Percentiles rank a stretch among this genome's conserved stretches.
Evolutionary conservation across 768 basidiomycete genomes (phyloP).

Genomic region (Boletus pseudopeckii): DNA sequence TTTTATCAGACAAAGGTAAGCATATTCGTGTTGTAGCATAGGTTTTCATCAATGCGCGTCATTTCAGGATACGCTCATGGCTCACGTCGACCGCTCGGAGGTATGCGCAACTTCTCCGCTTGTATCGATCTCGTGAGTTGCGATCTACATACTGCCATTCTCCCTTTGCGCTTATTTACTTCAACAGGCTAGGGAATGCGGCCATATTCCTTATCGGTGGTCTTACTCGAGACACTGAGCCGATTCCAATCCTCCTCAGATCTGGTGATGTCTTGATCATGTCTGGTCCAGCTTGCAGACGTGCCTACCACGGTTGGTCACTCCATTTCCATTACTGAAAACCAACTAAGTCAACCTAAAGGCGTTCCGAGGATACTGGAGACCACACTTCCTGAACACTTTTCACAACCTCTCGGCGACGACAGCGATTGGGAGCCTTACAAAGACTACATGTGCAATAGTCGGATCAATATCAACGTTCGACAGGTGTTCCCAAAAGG

Average conservation of each 20-base stretch:
- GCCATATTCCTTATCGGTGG: conserved; percentile 90
- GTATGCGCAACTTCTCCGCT: conserved; percentile 89
- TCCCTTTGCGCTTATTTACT: neutral
- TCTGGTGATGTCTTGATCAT: conserved; percentile 93
- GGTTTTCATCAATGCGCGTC: neutral
- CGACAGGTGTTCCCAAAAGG: conserved; percentile 83
- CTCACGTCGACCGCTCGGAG: conserved; percentile 96
- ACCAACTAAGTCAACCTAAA: conserved; percentile 23
- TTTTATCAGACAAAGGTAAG: conserved; percentile 80
- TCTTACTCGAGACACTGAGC: conserved; percentile 68
- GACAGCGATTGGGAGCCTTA: conserved; percentile 54
- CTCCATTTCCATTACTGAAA: neutral
- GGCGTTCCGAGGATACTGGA: conserved; percentile 89
- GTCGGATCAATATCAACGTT: conserved; percentile 89
- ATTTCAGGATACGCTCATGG: conserved; percentile 84
- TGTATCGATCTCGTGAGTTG: conserved; percentile 85
- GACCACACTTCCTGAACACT: conserved; percentile 65
- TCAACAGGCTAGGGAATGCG: conserved; percentile 75
- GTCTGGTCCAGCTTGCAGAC: conserved; percentile 80
- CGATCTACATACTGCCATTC: neutral
- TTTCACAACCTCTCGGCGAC: conserved; percentile 32
- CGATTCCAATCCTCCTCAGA: conserved; percentile 78
- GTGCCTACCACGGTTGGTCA: conserved; percentile 87
- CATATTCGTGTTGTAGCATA: neutral
- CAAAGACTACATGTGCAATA: conserved; percentile 57